Evolutionary conservation across 2,329 filamentous ascomycete genomes (phyloP), one percentile per base, ranked within the genome.

Genomic region (Neopestalotiopsis clavispora): DNA sequence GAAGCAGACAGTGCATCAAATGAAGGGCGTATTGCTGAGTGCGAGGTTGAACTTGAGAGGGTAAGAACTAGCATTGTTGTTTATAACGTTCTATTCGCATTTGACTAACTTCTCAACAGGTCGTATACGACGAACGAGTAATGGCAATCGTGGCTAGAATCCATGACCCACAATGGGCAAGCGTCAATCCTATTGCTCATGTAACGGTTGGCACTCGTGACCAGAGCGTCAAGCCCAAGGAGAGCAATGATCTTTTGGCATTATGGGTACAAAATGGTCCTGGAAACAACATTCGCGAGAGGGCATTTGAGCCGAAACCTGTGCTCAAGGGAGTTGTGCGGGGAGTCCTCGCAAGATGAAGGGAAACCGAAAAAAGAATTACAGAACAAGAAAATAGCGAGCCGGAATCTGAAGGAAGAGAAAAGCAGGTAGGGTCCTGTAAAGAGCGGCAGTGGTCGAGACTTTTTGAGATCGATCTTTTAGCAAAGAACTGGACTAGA

Each of bases 91-190:
- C n/a, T 14, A n/a, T 14, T 38, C 23, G 14, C 20, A 65, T 17
- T 52, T 4, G 12, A 60, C 62, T 69, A 62, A 74, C 57, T 68
- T 28, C 14, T 84, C 23, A n/a, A 2, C 60, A 86, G 85, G 81
- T 98, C 62, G 90, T 99, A 9, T 98, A 92, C 86, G 92, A 98
- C 76, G 85, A 91, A 71, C 88, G 94, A 4, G 85, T 98, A 76
- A 98, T 99, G 96, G 91, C 94, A 5, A 92, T 99, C 68, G 93
- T 97, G 3, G 94, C 94, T 17, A 89, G 95, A 10, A 84, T 97
- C 2, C 81, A 88, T 5, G 88, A 90, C 68, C 81, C 87, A 14
- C 82, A 83, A 61, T 93, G 91, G 89, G 84, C 90, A 67, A 95
- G 91, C 70, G 87, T 89, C 58, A 99, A 99, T 77, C 81, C 85